Evolutionary conservation across 108 stramenopile species (phyloP).

Genomic region (Nitzschia sp.): DNA sequence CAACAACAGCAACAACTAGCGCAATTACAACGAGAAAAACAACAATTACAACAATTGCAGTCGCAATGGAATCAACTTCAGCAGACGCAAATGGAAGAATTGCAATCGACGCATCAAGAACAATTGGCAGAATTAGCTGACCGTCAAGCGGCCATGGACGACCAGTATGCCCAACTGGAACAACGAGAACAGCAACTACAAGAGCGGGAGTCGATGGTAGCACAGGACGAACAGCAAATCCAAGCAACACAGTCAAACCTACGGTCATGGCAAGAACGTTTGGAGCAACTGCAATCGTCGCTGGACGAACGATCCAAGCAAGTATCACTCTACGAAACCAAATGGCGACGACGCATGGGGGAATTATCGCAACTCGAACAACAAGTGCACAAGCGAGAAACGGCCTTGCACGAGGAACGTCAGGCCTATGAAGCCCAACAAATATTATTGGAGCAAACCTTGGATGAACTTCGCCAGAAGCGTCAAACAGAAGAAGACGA

Average conservation of each 20-base stretch:
- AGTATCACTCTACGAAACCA: constrained; percentile 11
- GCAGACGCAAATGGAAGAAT: constrained; percentile 36
- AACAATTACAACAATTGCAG: constrained; percentile 32
- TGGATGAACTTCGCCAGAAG: constrained; percentile 30
- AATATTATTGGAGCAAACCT: constrained; percentile 31
- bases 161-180: constrained; percentile 2
- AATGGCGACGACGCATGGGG: constrained; percentile 4
- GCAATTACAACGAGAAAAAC: constrained; percentile 25
- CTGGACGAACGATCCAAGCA: constrained; percentile 24
- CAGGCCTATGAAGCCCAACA: constrained; percentile 27
- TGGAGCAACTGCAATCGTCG: neutral
- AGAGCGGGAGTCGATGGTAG: neutral
- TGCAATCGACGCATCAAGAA: constrained; percentile 15
- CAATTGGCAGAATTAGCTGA: constrained; percentile 25
- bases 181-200: neutral
- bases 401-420: constrained; percentile 3
- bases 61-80: constrained; percentile 37
- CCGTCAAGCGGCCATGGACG: constrained; percentile 13
- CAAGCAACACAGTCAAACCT: constrained; percentile 9
- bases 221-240: neutral
- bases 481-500: constrained; percentile 31
- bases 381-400: constrained; percentile 16
- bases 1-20: constrained; percentile 29
- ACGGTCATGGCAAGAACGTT: neutral
- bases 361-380: constrained; percentile 18